Conservation (phyloP, 2,329 filamentous ascomycete genomes). For the Chrysoporthe deuterocubensis region DNA sequence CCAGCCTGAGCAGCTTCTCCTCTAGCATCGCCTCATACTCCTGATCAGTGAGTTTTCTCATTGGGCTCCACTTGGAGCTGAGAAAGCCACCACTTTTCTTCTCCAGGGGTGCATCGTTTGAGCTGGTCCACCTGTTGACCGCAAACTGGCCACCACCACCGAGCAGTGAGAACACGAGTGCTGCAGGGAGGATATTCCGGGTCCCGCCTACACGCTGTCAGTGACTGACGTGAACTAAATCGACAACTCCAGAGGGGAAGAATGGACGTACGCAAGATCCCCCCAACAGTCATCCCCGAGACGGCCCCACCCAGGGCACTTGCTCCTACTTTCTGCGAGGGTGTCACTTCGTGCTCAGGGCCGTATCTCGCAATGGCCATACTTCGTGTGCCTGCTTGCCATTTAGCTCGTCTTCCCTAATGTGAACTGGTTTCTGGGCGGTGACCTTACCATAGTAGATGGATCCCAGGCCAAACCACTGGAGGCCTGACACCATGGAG, state of each 20-base stretch:
- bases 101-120: background rate
- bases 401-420: background rate
- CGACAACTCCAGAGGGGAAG: too few species aligned
- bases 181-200: conserved; percentile 55
- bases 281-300: conserved; percentile 66
- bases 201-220: conserved; percentile 50
- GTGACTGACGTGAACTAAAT: background rate
- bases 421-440: background rate
- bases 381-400: conserved; percentile 24
- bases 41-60: conserved; percentile 70
- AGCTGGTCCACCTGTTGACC: conserved; percentile 27
- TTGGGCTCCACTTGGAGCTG: conserved; percentile 73
- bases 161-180: conserved; percentile 50
- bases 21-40: conserved; percentile 72
- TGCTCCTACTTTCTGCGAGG: conserved; percentile 64
- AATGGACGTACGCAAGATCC: conserved; percentile 52
- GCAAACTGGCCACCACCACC: conserved; percentile 39
- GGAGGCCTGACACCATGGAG: conserved; percentile 71
- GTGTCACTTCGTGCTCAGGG: conserved; percentile 55
- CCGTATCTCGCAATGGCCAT: conserved; percentile 53
- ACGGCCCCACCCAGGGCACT: conserved; percentile 71
- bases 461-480: conserved; percentile 79
- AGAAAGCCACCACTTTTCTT: conserved; percentile 39
- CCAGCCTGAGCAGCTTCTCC: conserved; percentile 71
- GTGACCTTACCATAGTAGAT: conserved; percentile 69